Evolutionary conservation across 331 rosid species (phyloP).

Genomic region (Malus hybrid): DNA sequence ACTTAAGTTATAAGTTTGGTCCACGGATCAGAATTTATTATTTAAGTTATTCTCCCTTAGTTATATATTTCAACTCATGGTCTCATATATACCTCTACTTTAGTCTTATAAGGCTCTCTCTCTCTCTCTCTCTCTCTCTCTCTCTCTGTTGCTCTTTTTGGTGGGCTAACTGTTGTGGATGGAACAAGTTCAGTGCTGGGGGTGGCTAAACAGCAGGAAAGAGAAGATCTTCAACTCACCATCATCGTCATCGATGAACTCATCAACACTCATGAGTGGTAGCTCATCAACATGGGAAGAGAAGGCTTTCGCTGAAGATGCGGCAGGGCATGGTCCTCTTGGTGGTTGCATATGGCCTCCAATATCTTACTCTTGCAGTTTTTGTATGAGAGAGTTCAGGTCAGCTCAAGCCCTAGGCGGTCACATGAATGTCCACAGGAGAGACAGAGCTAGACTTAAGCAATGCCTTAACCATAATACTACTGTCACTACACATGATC

Average conservation of each 20-base stretch:
- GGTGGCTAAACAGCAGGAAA: not conserved
- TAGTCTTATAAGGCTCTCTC: too few species aligned
- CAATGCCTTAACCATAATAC: constrained; percentile 28
- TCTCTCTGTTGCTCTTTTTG: not conserved
- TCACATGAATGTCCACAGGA: constrained; percentile 90
- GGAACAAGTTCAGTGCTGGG: constrained; percentile 28
- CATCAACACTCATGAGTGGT: constrained; percentile 1
- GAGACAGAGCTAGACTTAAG: constrained; percentile 80
- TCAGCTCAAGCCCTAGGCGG: constrained; percentile 99
- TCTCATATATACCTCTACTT: too few species aligned
- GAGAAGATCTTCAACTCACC: constrained; percentile 17
- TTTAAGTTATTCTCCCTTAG: too few species aligned
- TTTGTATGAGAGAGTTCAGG: constrained; percentile 75
- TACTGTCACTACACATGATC: too few species aligned
- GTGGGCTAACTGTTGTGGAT: not conserved
- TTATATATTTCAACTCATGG: too few species aligned
- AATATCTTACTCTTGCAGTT: constrained; percentile 69
- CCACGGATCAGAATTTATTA: too few species aligned
- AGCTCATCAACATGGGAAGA: constrained; percentile 61
- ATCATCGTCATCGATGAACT: constrained; percentile 17
- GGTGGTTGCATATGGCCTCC: constrained; percentile 87
- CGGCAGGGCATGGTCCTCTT: constrained; percentile 28
- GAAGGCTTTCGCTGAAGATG: constrained; percentile 81
- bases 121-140: too few species aligned
- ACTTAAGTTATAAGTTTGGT: too few species aligned